Evolutionary conservation across 2,329 filamentous ascomycete species (phyloP).

Genomic region (Stagonosporopsis cucurbitacearum): DNA sequence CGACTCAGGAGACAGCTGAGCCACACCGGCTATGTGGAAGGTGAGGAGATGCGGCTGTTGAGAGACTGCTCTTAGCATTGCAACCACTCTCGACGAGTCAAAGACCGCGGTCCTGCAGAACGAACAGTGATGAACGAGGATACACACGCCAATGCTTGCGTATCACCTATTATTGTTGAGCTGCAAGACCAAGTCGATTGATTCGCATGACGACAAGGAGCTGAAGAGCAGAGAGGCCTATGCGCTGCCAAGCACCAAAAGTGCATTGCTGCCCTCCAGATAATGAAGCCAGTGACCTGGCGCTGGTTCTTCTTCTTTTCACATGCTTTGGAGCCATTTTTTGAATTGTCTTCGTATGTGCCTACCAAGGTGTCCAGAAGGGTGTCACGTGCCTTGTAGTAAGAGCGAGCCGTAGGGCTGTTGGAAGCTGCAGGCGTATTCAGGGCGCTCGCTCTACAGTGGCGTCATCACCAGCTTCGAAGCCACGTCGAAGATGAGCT

Average conservation of each 20-base stretch:
- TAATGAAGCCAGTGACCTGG: neutral
- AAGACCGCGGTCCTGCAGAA: neutral
- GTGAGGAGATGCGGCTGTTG: neutral
- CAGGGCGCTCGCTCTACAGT: neutral
- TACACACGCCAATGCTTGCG: neutral
- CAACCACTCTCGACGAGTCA: neutral
- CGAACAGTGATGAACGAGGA: neutral
- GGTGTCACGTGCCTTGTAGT: constrained; percentile 4
- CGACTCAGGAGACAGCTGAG: neutral
- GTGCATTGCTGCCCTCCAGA: neutral
- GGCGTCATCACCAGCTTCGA: constrained; percentile 19
- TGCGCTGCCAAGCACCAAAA: constrained; percentile 10
- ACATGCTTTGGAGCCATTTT: neutral
- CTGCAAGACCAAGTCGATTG: constrained; percentile 6
- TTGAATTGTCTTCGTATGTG: neutral
- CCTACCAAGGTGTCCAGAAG: too few relatives aligned
- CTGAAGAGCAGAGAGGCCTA: neutral
- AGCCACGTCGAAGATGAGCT: constrained; percentile 5
- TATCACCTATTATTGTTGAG: constrained; percentile 19
- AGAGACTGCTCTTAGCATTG: neutral
- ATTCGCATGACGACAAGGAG: constrained; percentile 10
- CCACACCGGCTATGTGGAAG: neutral
- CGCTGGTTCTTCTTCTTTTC: neutral
- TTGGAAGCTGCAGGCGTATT: neutral
- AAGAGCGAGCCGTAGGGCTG: neutral